Base-by-base conservation (phyloP, 805 yeast genomes). In the Kuraishia piskuri region DNA sequence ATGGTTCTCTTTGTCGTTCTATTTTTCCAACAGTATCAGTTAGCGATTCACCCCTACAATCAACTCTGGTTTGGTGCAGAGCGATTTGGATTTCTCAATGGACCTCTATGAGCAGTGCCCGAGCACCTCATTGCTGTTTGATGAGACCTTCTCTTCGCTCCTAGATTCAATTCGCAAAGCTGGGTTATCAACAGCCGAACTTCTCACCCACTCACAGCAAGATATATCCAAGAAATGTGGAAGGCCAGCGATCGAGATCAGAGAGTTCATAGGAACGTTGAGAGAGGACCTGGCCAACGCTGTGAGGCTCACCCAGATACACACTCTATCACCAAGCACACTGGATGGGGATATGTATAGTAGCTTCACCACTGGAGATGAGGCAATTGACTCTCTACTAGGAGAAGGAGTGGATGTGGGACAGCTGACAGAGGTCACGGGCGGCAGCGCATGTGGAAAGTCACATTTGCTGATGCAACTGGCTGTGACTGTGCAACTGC, bases 361-460 rank as follows among this genome's bases (percentile, higher is more conserved):
- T 9, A 21, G 52, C 1, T 75, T 82, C 61, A 75, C 86, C 7
- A 74, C 84, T 0, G 88, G 88, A 0, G 83, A 77, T 61, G 63
- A 61, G 0, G 59, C 57, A 4, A 57, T 86, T 1, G 91, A 86
- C 61, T 61, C 58, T 9, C 54, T 70, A 0, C 62, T 86, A 4
- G 85, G 84, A 2, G 52, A 49, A 21, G 92, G 91, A 0, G 70
- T 86, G 3, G 75, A 70, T 1, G 64, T 77, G 2, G 79, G 83
- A 2, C 67, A 74, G 22, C 63, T 86, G 1, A 83, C 90, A 0
- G 98, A 91, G 68, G 64, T 92, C 2, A 83, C 82, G 59, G 98
- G 98, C 0, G 86, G 85, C 23, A 82, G 95, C 51, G 88, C 95
- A 0, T 77, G 87, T 0, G 98, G 97, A 0, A 92, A 92, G 62